Base-by-base conservation (phyloP, 2,329 filamentous ascomycete species). In the Penicillium sumatraense region DNA sequence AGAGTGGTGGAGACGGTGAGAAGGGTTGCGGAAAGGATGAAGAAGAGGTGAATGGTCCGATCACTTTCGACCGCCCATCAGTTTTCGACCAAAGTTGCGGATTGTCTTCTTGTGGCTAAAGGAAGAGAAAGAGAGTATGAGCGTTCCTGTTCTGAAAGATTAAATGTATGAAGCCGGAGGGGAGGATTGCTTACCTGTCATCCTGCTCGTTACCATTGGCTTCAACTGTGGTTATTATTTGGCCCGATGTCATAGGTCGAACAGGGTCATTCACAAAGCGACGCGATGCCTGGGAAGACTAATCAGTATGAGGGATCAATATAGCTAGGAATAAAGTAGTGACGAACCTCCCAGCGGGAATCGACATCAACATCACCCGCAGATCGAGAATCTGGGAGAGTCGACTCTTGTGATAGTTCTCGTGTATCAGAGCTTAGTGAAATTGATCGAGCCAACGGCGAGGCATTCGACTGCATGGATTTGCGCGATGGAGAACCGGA, bases 321-420 rank as follows among this genome's bases (percentile, higher is more conserved):
- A 44, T 3, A 27, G 2, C n/a, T 49, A 23, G 18, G 21, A 35
- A 31, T 10, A 24, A 9, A 24, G 24, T 7, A 5, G 9, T 6
- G 23, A 68, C 70, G 42, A 67, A 75, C 73, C 68, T 76, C 73
- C 66, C 69, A 73, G 29, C 68, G 71, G 59, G 68, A 69, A 62
- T 75, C 72, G 24, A 72, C 66, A 51, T 75, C 71, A 2, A 71
- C 68, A 49, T 74, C 73, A 61, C 63, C 71, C 8, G 65, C 67
- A 50, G 72, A 74, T 20, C 66, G 69, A 16, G 72, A 64, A 48
- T 76, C 74, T 26, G 60, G 57, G 14, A 68, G 49, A 13, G 66
- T 53, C 2, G 58, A 58, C 42, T 63, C 64, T 18, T 63, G 63
- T 14, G 68, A 68, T 1, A 60, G 51, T 8, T 63, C 67, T 14